Conservation (phyloP, 371 early-diverging fungal species). For the Mucor lusitanicus region DNA sequence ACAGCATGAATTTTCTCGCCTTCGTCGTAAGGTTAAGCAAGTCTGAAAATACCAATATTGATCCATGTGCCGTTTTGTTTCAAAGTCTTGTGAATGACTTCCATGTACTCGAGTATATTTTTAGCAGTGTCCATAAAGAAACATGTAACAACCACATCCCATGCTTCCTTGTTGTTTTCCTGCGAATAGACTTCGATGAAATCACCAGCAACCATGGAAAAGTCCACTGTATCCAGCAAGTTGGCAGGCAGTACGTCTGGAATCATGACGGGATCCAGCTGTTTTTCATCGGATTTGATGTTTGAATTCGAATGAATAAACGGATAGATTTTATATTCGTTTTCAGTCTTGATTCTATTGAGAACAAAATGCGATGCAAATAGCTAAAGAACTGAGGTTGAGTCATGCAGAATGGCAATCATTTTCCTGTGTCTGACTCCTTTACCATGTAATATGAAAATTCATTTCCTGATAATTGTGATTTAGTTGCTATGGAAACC, state of each 20-base stretch:
- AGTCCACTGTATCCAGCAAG: constrained; percentile 73
- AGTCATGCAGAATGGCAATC: background rate
- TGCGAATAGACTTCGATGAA: constrained; percentile 86
- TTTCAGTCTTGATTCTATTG: constrained; percentile 55
- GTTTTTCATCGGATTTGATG: constrained; percentile 57
- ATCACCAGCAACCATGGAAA: constrained; percentile 97
- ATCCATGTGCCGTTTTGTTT: constrained; percentile 93
- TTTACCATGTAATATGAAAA: constrained; percentile 78
- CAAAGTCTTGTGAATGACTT: constrained; percentile 74
- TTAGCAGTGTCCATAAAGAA: constrained; percentile 97
- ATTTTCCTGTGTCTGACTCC: background rate
- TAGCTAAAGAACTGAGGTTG: constrained; percentile 46
- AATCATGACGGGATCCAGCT: constrained; percentile 66
- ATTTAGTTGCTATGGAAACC: background rate
- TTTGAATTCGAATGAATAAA: constrained; percentile 92
- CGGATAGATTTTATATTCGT: constrained; percentile 80
- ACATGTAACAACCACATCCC: constrained; percentile 92
- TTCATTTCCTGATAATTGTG: constrained; percentile 60
- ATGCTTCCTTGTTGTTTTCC: constrained; percentile 60
- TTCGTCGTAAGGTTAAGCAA: background rate
- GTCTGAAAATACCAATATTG: constrained; percentile 69
- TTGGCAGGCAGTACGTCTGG: constrained; percentile 82
- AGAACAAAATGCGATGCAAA: constrained; percentile 87
- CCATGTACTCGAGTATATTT: constrained; percentile 86
- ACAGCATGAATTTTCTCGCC: background rate